These are phyloP conservation scores for Cutaneotrichosporon sp. DNA, from an alignment of 1,284 basidiomycete species.

Conservation along the genomic window DNA sequence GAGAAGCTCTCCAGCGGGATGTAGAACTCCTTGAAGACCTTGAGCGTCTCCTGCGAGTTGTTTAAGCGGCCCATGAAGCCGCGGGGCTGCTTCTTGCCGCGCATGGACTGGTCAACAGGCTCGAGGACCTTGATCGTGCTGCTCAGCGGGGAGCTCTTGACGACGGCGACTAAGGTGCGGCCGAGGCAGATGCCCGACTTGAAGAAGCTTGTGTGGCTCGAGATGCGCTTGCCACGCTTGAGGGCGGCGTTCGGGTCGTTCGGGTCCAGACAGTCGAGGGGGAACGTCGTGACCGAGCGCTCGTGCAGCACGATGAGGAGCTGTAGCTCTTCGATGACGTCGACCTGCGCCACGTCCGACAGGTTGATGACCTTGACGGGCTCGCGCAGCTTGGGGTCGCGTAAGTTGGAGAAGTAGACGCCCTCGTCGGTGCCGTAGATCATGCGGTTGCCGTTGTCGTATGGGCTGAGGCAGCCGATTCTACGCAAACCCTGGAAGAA, in stretches of 20 bases:
- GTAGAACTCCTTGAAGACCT: slow-evolving; percentile 98
- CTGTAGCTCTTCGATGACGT: slow-evolving; percentile 95
- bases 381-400: slow-evolving; percentile 69
- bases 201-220: slow-evolving; percentile 97
- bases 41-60: slow-evolving; percentile 85
- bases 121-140: slow-evolving; percentile 98
- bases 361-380: slow-evolving; percentile 89
- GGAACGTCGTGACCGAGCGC: slow-evolving; percentile 94
- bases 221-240: slow-evolving; percentile 92
- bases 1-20: slow-evolving; percentile 97
- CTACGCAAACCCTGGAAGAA: slow-evolving; percentile 81
- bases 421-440: slow-evolving; percentile 98
- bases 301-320: slow-evolving; percentile 96
- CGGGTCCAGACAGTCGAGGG: slow-evolving; percentile 87
- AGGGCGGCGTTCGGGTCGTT: slow-evolving; percentile 86
- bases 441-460: slow-evolving; percentile 80
- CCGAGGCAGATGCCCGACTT: slow-evolving; percentile 93
- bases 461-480: slow-evolving; percentile 94
- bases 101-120: slow-evolving; percentile 86
- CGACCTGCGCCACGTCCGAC: slow-evolving; percentile 89
- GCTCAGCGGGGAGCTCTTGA: slow-evolving; percentile 91
- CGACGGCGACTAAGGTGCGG: slow-evolving; percentile 93
- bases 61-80: slow-evolving; percentile 88
- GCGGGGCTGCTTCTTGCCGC: slow-evolving; percentile 80
- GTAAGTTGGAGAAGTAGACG: slow-evolving; percentile 88